Conservation (phyloP, 2,329 filamentous ascomycete species). For the Colletotrichum sp. region DNA sequence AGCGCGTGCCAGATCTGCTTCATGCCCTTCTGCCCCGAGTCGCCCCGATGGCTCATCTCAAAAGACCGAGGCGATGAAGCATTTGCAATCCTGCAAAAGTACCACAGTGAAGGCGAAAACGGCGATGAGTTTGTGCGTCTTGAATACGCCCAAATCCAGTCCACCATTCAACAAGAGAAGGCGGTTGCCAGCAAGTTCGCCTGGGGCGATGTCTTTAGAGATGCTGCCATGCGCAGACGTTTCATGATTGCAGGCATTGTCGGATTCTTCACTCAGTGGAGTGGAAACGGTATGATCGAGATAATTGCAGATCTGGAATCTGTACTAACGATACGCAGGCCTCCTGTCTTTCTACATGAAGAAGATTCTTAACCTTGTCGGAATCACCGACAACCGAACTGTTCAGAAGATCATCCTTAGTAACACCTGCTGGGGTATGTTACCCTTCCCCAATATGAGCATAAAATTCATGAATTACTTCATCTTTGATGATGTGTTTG, state of each 20-base stretch:
- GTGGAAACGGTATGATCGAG: slow-evolving; percentile 35
- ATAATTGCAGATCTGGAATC: slow-evolving; percentile 25
- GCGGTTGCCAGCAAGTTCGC: slow-evolving; percentile 49
- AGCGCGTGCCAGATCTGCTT: slow-evolving; percentile 28
- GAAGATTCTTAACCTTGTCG: slow-evolving; percentile 39
- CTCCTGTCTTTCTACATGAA: background rate
- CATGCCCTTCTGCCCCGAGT: slow-evolving; percentile 40
- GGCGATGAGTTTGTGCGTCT: slow-evolving; percentile 56
- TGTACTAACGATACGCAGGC: background rate
- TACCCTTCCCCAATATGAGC: background rate
- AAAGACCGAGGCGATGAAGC: slow-evolving; percentile 36
- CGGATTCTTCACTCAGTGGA: slow-evolving; percentile 48
- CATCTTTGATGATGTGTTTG: background rate
- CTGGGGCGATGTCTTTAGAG: slow-evolving; percentile 37
- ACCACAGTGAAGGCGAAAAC: slow-evolving; percentile 55
- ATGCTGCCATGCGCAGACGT: slow-evolving; percentile 43
- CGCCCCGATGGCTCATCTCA: slow-evolving; percentile 36
- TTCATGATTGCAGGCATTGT: slow-evolving; percentile 51
- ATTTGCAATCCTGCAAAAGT: slow-evolving; percentile 36
- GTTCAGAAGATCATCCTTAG: slow-evolving; percentile 42
- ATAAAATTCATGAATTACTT: background rate
- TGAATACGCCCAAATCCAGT: slow-evolving; percentile 61
- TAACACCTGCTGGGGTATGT: slow-evolving; percentile 37
- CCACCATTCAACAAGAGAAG: slow-evolving; percentile 52
- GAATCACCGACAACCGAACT: slow-evolving; percentile 38